Percentiles rank a stretch among this genome's conserved stretches.
These are phyloP conservation scores for Monilinia laxa DNA, from an alignment of 2,329 filamentous ascomycete species.

Conservation along the genomic window DNA sequence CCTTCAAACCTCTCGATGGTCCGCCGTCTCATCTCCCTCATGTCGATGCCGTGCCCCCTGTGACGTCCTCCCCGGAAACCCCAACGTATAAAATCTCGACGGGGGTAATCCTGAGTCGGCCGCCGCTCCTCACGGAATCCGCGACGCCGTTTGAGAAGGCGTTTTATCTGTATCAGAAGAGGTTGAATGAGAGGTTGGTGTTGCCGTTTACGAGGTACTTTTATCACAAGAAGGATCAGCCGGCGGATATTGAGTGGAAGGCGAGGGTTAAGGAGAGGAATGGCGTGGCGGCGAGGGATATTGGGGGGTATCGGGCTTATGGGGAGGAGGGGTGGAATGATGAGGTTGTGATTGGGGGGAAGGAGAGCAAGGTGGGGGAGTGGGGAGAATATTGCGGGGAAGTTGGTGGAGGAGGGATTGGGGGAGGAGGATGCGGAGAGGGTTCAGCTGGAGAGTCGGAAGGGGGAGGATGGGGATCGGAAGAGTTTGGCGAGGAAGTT, in stretches of 20 bases:
- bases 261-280: conserved; percentile 74
- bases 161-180: conserved; percentile 96
- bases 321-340: conserved; percentile 80
- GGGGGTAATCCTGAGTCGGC: conserved; percentile 81
- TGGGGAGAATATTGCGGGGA: conserved; percentile 54
- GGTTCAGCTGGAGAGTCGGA: conserved; percentile 62
- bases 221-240: conserved; percentile 91
- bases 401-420: conserved; percentile 50
- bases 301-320: conserved; percentile 80
- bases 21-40: conserved; percentile 41
- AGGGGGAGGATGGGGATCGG: conserved; percentile 70
- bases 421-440: conserved; percentile 42
- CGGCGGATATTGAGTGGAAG: conserved; percentile 84
- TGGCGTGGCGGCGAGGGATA: conserved; percentile 75
- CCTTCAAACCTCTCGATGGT: conserved; percentile 31
- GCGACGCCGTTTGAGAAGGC: conserved; percentile 87
- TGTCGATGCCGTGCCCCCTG: conserved; percentile 37
- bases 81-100: conserved; percentile 50
- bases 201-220: conserved; percentile 87
- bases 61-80: conserved; percentile 27
- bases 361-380: conserved; percentile 51
- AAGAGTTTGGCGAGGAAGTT: conserved; percentile 77
- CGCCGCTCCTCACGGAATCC: conserved; percentile 80
- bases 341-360: conserved; percentile 75
- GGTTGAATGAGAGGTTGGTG: conserved; percentile 87